Evolutionary conservation across 2,329 filamentous ascomycete genomes (phyloP), one percentile per base, ranked within the genome.

Genomic region (Alternaria novae-zelandiae): DNA sequence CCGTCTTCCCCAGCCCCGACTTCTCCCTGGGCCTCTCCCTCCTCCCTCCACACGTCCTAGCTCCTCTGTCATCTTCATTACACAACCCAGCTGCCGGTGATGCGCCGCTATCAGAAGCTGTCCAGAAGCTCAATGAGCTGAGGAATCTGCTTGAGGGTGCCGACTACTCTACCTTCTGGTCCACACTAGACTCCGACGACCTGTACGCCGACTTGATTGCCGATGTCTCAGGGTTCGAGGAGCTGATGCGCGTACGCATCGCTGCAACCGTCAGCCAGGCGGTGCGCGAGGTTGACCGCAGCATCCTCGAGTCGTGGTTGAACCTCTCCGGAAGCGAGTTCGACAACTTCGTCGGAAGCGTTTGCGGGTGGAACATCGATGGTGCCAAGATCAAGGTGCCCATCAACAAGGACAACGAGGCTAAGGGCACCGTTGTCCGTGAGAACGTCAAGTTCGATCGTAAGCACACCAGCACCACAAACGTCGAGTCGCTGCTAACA

Each of bases 11-110:
- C 69, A 94, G 92, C 20, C 90, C 96, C 47, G 94, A 98, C 82
- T 99, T 98, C 89, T 91, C 90, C 74, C 93, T 98, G 75, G 91
- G 92, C 76, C 90, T 99, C 66, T 93, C 97, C 79, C 93, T 99
- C 70, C 94, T 99, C 78, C 93, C 94, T 68, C 91, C 95, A 50
- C 89, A 94, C 79, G 88, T 91, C 69, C 88, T 94, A 70, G 87
- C 87, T 15, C 89, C 87, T 61, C 81, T 86, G 64, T 83, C 85
- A 32, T 79, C 87, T 57, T 77, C 78, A 45, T 70, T 75, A 61
- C 72, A 80, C 59, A 86, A 85, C 66, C 83, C 85, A 49, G 82
- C 84, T 21, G 86, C 87, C 13, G 88, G 88, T 74, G 91, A 94
- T 64, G 82, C 84, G 1, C 84, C 85, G 68, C 89, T 99, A 67